Percentiles rank a stretch among this genome's conserved stretches.
These are phyloP conservation scores for Penicillium sp. DNA, from an alignment of 2,329 filamentous ascomycete species.

Conservation along the genomic window DNA sequence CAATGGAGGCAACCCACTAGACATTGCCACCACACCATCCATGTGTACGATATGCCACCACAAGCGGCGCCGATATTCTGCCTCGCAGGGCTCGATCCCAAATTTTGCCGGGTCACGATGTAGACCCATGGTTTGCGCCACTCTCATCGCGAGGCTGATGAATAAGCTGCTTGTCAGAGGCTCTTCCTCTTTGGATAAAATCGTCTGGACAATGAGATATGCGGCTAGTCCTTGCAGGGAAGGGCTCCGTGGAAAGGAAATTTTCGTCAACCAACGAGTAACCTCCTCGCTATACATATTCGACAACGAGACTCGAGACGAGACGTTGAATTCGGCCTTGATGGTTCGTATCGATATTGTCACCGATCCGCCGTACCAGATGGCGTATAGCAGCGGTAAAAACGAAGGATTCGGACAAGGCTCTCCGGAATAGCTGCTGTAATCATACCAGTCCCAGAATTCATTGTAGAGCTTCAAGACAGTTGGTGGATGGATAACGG, in stretches of 20 bases:
- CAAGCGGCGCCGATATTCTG: slow-evolving; percentile 45
- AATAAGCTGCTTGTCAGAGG: slow-evolving; percentile 50
- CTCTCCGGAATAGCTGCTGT: slow-evolving; percentile 35
- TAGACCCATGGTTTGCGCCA: slow-evolving; percentile 50
- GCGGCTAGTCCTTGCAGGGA: slow-evolving; percentile 47
- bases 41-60: slow-evolving; percentile 53
- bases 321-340: slow-evolving; percentile 39
- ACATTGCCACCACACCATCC: slow-evolving; percentile 50
- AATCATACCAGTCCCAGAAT: slow-evolving; percentile 49
- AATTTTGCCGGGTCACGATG: slow-evolving; percentile 51
- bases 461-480: slow-evolving; percentile 41
- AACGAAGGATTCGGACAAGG: slow-evolving; percentile 42
- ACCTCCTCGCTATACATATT: slow-evolving; percentile 44
- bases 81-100: slow-evolving; percentile 44
- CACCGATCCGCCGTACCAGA: slow-evolving; percentile 50
- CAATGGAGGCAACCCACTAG: slow-evolving; percentile 48
- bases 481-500: slow-evolving; percentile 45
- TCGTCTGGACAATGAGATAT: slow-evolving; percentile 48
- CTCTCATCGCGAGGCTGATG: slow-evolving; percentile 47
- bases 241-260: slow-evolving; percentile 46
- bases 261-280: slow-evolving; percentile 42
- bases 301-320: slow-evolving; percentile 37
- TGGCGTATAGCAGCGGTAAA: slow-evolving; percentile 46
- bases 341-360: slow-evolving; percentile 44
- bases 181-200: slow-evolving; percentile 49